Conservation (phyloP, 169 alveolate species). For the Neospora caninum region DNA sequence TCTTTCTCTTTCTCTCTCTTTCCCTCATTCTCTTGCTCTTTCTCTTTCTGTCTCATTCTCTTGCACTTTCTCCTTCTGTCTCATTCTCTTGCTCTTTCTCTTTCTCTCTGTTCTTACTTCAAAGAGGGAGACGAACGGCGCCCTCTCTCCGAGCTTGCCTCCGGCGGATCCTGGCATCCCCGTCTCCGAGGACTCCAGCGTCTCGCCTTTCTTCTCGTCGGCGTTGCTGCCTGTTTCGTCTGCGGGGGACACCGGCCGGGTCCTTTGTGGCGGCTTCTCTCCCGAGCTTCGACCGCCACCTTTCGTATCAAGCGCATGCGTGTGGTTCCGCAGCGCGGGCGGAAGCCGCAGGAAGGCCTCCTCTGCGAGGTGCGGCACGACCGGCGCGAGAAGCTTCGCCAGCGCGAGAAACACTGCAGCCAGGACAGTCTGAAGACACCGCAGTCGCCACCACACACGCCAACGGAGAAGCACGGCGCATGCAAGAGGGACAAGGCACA, state of each 20-base stretch:
- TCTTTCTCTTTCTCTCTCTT: too few species aligned
- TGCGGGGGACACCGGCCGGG: too few species aligned
- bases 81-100: neutral
- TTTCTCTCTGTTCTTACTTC: neutral
- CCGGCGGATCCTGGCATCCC: neutral
- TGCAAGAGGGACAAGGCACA: too few species aligned
- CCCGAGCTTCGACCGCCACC: constrained; percentile 1
- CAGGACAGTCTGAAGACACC: constrained; percentile 57
- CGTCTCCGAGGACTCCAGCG: neutral
- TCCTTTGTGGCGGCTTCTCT: constrained; percentile 1
- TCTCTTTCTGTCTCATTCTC: too few species aligned
- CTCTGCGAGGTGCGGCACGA: constrained; percentile 66
- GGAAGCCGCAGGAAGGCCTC: constrained; percentile 63
- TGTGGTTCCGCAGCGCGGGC: constrained; percentile 29
- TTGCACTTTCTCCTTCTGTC: neutral
- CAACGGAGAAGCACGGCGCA: too few species aligned
- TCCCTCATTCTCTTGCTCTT: too few species aligned
- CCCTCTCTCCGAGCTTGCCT: too few species aligned
- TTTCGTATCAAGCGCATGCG: constrained; percentile 20
- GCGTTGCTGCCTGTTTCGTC: neutral
- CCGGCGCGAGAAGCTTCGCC: constrained; percentile 56
- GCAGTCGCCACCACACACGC: neutral
- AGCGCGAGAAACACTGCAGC: constrained; percentile 32
- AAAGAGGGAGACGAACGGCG: neutral
- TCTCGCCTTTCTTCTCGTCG: neutral